phyloP scores from a whole-genome alignment of 192 early-diverging fungal genomes.

The Rhizoclosmatium globosum region DNA sequence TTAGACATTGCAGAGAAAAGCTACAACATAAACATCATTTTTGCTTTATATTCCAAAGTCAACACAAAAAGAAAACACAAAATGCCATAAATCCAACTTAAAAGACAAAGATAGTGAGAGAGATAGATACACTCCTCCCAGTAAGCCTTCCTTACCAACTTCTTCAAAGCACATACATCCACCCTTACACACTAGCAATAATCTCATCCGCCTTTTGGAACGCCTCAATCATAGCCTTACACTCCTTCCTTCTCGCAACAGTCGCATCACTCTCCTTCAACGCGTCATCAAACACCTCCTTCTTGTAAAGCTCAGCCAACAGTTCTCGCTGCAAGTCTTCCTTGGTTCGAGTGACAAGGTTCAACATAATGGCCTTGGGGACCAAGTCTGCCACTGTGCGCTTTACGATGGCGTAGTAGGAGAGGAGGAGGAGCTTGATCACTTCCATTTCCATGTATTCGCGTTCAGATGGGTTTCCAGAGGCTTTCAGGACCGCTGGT shows the following conservation, averaged over 20 bases:
- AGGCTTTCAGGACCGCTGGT: constrained; percentile 90
- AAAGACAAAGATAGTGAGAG: too few relatives aligned
- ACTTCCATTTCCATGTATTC: constrained; percentile 99
- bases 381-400: constrained; percentile 96
- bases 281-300: constrained; percentile 90
- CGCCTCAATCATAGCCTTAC: constrained; percentile 97
- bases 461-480: constrained; percentile 94
- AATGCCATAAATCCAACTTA: too few relatives aligned
- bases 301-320: constrained; percentile 95
- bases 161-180: too few relatives aligned
- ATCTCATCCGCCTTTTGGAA: constrained; percentile 85
- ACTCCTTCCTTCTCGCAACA: constrained; percentile 89
- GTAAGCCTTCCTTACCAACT: too few relatives aligned
- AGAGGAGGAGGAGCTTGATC: constrained; percentile 96
- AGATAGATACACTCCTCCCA: too few relatives aligned
- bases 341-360: constrained; percentile 88
- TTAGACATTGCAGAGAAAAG: too few relatives aligned
- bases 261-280: constrained; percentile 97
- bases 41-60: too few relatives aligned
- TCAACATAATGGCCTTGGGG: constrained; percentile 99
- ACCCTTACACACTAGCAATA: constrained; percentile 50
- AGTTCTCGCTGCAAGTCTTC: constrained; percentile 96
- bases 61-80: too few relatives aligned
- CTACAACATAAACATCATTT: too few relatives aligned
- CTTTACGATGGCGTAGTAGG: constrained; percentile 99